Evolutionary conservation across 2,329 filamentous ascomycete species (phyloP).

Genomic region (Colletotrichum chlorophyti): DNA sequence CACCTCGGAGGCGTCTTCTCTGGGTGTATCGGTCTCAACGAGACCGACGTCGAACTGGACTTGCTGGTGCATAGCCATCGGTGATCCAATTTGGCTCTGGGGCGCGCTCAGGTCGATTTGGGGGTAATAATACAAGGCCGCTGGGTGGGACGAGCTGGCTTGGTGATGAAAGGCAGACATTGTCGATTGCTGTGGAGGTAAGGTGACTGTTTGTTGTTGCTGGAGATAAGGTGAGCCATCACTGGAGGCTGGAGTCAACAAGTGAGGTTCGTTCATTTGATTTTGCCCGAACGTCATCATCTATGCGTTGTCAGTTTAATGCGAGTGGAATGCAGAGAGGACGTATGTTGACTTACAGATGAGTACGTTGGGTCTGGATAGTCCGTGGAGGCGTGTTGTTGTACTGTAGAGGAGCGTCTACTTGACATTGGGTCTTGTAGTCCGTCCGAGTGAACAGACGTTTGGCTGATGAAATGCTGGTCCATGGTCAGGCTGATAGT

Average conservation of each 20-base stretch:
- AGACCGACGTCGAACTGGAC: slow-evolving; percentile 45
- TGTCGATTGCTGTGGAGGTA: slow-evolving; percentile 47
- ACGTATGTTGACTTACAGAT: slow-evolving; percentile 36
- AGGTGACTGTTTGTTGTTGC: slow-evolving; percentile 50
- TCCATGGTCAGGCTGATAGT: slow-evolving; percentile 18
- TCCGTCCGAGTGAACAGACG: slow-evolving; percentile 5
- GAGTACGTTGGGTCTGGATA: slow-evolving; percentile 34
- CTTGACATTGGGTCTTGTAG: slow-evolving; percentile 16
- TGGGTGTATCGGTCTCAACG: slow-evolving; percentile 43
- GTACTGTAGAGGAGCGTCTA: slow-evolving; percentile 14
- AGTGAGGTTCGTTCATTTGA: slow-evolving; percentile 46
- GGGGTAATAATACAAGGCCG: slow-evolving; percentile 53
- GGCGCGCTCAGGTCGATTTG: slow-evolving; percentile 49
- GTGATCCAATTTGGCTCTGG: slow-evolving; percentile 51
- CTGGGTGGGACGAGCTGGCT: slow-evolving; percentile 54
- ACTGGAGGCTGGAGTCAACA: slow-evolving; percentile 60
- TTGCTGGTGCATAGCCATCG: slow-evolving; percentile 49
- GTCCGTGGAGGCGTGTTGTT: slow-evolving; percentile 2
- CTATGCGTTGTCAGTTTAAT: slow-evolving; percentile 29
- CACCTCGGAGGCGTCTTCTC: too few relatives aligned
- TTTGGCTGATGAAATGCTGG: slow-evolving; percentile 24
- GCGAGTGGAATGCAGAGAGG: background rate
- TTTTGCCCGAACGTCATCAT: slow-evolving; percentile 40
- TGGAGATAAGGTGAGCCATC: slow-evolving; percentile 55
- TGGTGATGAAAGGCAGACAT: slow-evolving; percentile 47